Evolutionary conservation across 1,139 yeast genomes (phyloP).

Genomic region (Torulaspora pretoriensis): DNA sequence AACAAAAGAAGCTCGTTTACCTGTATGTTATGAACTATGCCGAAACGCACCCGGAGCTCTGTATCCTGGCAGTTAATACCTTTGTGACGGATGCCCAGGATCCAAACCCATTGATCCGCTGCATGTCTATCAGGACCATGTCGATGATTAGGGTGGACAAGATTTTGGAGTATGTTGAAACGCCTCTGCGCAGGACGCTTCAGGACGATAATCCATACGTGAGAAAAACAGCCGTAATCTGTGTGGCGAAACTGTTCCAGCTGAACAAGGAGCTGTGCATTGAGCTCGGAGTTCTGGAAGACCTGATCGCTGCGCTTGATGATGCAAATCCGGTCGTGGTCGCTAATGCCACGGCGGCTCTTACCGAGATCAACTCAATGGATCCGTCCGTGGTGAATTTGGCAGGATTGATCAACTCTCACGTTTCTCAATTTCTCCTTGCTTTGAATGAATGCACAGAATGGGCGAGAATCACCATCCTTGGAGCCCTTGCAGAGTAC

Average conservation of each 20-base stretch:
- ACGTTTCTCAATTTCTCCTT: constrained; percentile 52
- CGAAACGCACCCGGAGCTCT: constrained; percentile 90
- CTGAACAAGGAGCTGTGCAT: constrained; percentile 74
- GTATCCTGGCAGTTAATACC: constrained; percentile 94
- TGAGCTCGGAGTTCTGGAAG: constrained; percentile 80
- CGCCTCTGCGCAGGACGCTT: constrained; percentile 79
- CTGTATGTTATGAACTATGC: constrained; percentile 96
- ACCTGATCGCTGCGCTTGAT: constrained; percentile 62
- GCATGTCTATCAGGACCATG: constrained; percentile 97
- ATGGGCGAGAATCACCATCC: constrained; percentile 94
- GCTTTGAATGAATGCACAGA: constrained; percentile 97
- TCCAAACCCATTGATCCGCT: constrained; percentile 93
- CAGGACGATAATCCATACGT: constrained; percentile 95
- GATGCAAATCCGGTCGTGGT: constrained; percentile 97
- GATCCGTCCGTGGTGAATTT: constrained; percentile 46
- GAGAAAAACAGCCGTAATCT: constrained; percentile 93
- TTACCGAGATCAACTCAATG: constrained; percentile 74
- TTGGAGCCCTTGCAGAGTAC: constrained; percentile 76
- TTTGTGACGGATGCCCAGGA: constrained; percentile 96
- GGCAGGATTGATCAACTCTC: constrained; percentile 36
- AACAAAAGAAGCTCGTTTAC: constrained; percentile 94
- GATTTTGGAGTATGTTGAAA: constrained; percentile 91
- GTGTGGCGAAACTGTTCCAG: constrained; percentile 94
- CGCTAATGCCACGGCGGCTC: constrained; percentile 85
- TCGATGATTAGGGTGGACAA: constrained; percentile 95